Base-by-base conservation (phyloP, 805 yeast genomes). In the Candida khao-thaluensis region DNA sequence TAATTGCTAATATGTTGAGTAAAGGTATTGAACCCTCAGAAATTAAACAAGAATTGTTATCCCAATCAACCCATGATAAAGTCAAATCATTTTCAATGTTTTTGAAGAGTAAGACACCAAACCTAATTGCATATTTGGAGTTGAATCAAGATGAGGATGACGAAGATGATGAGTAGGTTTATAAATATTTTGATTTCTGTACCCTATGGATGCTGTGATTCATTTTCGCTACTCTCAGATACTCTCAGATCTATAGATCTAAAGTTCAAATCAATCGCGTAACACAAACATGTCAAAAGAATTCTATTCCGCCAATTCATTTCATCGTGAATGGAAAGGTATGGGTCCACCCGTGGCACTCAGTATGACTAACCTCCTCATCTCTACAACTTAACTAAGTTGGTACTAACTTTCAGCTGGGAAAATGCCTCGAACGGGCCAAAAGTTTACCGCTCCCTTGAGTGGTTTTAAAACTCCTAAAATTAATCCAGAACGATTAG, bases 41-140 rank as follows among this genome's bases (percentile, higher is more conserved):
- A 7, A 53, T 83, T 11, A 69, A 68, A 42, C 44, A 51, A 0
- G 56, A 56, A 26, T 41, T 85, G 7, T 54, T 73, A n/a, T 67
- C 67, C 1, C 43, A 70, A 42, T 67, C 85, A 1, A 66, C 79
- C 1, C 56, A 58, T 25, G 74, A 71, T 27, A 64, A 66, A 2
- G 75, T 85, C 17, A 68, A 77, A 4, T 54, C 64, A 26, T 55
- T 66, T 6, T 72, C 77, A 1, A 45, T 78, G 7, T 48, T 70
- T 7, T 53, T 73, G 10, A 70, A 74, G 44, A 69, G 74, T 2
- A 69, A 71, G 11, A 79, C 85, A 1, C 89, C 89, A 0, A 85
- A 85, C 52, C 57, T 71, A 40, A 66, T 85, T 24, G 77, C 65
- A 1, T 66, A 48, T 31, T 21, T 45, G 14, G 42, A 35, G 22